Conservation (phyloP, 1,284 basidiomycete species). For the Naganishia sp. region DNA sequence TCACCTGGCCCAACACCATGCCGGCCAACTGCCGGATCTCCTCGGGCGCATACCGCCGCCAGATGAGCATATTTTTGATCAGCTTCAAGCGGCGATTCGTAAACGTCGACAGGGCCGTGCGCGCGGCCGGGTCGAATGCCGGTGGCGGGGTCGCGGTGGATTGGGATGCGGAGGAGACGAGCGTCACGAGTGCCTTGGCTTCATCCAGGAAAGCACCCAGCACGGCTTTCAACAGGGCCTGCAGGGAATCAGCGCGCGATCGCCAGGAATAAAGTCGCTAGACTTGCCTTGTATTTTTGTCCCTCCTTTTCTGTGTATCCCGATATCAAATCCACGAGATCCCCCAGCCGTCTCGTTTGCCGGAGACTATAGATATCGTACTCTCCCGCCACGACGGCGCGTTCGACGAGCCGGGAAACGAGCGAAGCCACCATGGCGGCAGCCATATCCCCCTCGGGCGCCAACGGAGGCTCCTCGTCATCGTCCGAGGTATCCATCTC, state of each 20-base stretch:
- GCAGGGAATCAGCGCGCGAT: background rate
- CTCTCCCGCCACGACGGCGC: conserved; percentile 68
- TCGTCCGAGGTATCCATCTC: conserved; percentile 37
- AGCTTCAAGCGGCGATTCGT: conserved; percentile 72
- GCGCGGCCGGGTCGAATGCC: conserved; percentile 73
- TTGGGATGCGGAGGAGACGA: conserved; percentile 47
- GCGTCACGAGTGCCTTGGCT: conserved; percentile 57
- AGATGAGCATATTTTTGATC: conserved; percentile 68
- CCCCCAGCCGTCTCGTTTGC: conserved; percentile 66
- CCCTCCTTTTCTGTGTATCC: conserved; percentile 69
- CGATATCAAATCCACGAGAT: conserved; percentile 78
- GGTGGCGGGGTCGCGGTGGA: conserved; percentile 53
- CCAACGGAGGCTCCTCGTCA: conserved; percentile 62
- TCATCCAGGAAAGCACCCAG: conserved; percentile 63
- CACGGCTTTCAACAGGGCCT: conserved; percentile 70
- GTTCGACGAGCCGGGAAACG: conserved; percentile 72
- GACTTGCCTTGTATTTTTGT: conserved; percentile 65
- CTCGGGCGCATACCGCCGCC: conserved; percentile 72
- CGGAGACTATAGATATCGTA: conserved; percentile 78
- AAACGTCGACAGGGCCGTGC: conserved; percentile 70
- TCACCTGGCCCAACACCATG: conserved; percentile 63
- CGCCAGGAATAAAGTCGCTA: background rate
- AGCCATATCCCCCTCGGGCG: conserved; percentile 82
- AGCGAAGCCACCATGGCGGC: conserved; percentile 82
- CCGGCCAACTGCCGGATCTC: conserved; percentile 62